Base-by-base conservation (phyloP, 768 basidiomycete genomes). In the Lactarius tabidus region DNA sequence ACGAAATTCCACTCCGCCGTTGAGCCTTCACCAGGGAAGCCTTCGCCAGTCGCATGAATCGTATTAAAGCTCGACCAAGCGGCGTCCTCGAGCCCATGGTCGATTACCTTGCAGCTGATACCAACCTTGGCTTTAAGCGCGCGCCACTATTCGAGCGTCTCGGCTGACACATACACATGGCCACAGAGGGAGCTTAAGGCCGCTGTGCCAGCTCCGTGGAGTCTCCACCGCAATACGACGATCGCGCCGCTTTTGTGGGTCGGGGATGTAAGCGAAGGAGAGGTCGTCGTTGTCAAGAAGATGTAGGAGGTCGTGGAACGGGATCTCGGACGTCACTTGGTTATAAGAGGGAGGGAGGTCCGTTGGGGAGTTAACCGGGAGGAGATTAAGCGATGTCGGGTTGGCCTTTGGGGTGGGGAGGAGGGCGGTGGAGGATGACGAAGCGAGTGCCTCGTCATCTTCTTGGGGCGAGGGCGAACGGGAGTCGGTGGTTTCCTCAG, bases 261-360 rank as follows among this genome's bases (percentile, higher is more conserved):
- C 69, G 20, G 59, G 52, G 9, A 70, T 61, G 39, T 70, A 63
- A 2, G 69, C 43, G 23, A 70, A 70, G n/a, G 69, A 60, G 2
- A 63, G 51, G 58, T 70, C 69, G 2, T 64, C 57, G 8, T 43
- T 26, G 15, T 70, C 63, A 6, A 70, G 67, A 14, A 70, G 48
- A 33, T 65, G 63, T 9, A 65, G 43, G 31, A 70, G 70, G 63
- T 75, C 74, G 31, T 75, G 72, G 31, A 64, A 68, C 29, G 64
- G 62, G 5, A 58, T 41, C 29, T 70, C 67, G 1, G 79, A 79
- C 23, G 84, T 76, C 48, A 86, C 78, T 70, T 86, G 84, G 65
- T 82, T 80, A 72, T 93, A 92, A 1, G 90, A 84, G 0, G 91
- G 91, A 0, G 91, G 91, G 41, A 86, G 80, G 67, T 91, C 90